These are phyloP conservation scores for Eucalyptus paniculata DNA, from an alignment of 345 rosid genomes.

Conservation along the genomic window DNA sequence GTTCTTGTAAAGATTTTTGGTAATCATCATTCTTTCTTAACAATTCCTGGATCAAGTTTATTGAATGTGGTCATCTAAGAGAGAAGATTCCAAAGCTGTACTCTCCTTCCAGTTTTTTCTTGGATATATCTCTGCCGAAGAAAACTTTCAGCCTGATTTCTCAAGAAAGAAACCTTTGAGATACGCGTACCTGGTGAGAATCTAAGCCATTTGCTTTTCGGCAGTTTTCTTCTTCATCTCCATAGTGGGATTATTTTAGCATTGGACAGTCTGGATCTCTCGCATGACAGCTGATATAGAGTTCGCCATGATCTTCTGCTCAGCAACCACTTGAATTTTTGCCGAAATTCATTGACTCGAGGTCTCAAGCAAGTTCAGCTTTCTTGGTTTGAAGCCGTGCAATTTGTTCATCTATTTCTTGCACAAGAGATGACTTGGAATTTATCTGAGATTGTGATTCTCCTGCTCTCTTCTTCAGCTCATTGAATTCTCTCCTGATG, in stretches of 20 bases:
- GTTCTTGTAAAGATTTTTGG: conserved; percentile 78
- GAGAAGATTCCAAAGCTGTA: neutral
- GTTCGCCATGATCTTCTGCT: neutral
- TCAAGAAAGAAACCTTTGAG: neutral
- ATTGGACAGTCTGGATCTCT: neutral
- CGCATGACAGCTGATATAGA: neutral
- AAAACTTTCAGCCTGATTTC: neutral
- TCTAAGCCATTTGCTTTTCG: neutral
- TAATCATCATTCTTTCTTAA: neutral
- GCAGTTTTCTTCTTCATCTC: neutral
- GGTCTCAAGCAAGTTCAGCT: neutral
- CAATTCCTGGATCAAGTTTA: neutral
- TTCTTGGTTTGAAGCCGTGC: neutral
- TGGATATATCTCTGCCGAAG: neutral
- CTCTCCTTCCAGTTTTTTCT: neutral
- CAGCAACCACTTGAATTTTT: neutral
- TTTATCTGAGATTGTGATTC: neutral
- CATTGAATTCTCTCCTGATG: neutral
- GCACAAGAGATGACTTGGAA: neutral
- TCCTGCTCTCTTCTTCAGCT: neutral
- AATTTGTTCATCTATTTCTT: neutral
- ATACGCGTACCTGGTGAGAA: no score
- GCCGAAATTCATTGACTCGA: neutral
- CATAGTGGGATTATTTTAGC: neutral
- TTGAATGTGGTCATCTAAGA: neutral